Percentiles rank a stretch among this genome's conserved stretches.
phyloP scores from a whole-genome alignment of 1,284 basidiomycete genomes.

The Apiotrichum laibachii region DNA sequence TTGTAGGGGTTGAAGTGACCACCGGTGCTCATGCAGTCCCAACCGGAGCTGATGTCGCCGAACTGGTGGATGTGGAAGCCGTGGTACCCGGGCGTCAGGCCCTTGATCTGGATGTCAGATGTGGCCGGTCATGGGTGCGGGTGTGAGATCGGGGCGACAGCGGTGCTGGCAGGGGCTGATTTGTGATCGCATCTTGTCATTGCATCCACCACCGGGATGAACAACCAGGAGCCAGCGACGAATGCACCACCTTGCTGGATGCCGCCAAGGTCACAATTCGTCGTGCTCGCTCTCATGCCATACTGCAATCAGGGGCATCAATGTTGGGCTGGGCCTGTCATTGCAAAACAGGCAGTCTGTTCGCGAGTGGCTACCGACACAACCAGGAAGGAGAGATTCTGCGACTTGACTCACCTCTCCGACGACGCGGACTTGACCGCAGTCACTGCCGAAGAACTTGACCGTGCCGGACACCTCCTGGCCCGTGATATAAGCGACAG shows the following conservation, averaged over 20 bases:
- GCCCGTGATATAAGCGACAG: constrained; percentile 12
- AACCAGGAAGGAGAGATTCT: no score
- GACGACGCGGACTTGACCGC: constrained; percentile 5
- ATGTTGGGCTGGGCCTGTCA: no score
- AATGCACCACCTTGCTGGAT: no score
- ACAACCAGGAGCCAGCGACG: no score
- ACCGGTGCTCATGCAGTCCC: constrained; percentile 12
- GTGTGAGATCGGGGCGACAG: neutral
- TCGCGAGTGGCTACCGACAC: no score
- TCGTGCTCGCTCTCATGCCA: no score
- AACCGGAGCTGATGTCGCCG: constrained; percentile 8
- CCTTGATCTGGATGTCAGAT: constrained; percentile 10
- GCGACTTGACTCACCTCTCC: constrained; percentile 11
- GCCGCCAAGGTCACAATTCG: no score
- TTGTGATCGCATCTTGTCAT: no score
- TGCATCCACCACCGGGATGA: no score
- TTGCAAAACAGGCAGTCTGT: no score
- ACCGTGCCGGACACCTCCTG: constrained; percentile 12
- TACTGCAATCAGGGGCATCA: no score
- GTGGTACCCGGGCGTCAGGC: constrained; percentile 13
- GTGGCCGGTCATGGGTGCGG: neutral
- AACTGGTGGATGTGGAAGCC: constrained; percentile 21
- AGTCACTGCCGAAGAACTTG: constrained; percentile 10
- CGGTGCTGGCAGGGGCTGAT: neutral
- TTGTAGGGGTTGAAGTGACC: constrained; percentile 22